Evolutionary conservation across 2,329 filamentous ascomycete species (phyloP), one percentile per base, ranked within the genome.

Genomic region (Tolypocladium ovalisporum): DNA sequence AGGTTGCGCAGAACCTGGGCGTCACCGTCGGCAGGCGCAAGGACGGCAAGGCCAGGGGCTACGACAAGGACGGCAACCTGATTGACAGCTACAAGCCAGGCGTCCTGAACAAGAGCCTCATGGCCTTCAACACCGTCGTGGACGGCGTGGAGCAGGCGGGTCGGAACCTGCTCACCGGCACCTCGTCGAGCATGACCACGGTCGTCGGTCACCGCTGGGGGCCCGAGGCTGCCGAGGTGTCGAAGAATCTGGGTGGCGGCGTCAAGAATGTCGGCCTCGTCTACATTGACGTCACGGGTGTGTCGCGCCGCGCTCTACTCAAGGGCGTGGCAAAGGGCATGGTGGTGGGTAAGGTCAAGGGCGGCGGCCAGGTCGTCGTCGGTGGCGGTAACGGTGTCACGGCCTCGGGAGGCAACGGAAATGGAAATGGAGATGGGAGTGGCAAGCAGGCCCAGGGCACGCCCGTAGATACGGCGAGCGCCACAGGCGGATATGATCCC

Each of bases 261-360:
- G 86, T 97, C 66, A 96, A 94, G 79, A 99, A 97, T 63, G 94
- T 97, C 9, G 94, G 92, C 7, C 79, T 99, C 34, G 94, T 99
- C 36, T 99, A 99, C 69, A 96, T 99, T 60, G 94, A 99, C 65
- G 93, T 95, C 1, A 88, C 92, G 0, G 94, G 94, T 39, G 94
- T 99, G 1, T 96, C 89, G 57, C 81, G 94, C 47, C 84, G 86
- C 60, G 94, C 94, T 0, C 84, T 99, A 49, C 82, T 99, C 68
- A 99, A 97, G 78, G 90, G 88, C 47, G 94, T 97, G 1, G 94
- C 92, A 24, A 97, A 96, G 76, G 91, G 94, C 44, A 97, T 99
- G 94, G 86, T 95, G 0, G 85, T 95, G 6, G 90, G 90, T 39
- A 85, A 85, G 62, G 89, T 93, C 54, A 82, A 84, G 58, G 86